Conservation (phyloP, 495 filamentous ascomycete species). For the Chaetomidium leptoderma region DNA sequence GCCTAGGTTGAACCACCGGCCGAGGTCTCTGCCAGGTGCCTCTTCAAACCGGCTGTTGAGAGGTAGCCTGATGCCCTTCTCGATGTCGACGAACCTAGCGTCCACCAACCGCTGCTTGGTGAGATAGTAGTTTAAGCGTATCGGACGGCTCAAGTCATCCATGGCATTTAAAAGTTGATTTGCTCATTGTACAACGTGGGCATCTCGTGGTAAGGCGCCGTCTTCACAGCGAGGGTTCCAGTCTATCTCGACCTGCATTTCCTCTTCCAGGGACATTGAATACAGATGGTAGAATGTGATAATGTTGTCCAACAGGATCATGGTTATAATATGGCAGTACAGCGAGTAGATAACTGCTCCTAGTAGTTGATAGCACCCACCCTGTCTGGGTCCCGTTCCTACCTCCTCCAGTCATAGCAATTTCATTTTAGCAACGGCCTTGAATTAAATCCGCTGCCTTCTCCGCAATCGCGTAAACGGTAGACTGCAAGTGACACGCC, state of each 20-base stretch:
- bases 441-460: slow-evolving; percentile 52
- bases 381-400: too few species aligned
- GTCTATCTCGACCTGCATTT: slow-evolving; percentile 95
- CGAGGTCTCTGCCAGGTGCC: slow-evolving; percentile 64
- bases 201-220: slow-evolving; percentile 48
- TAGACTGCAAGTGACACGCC: slow-evolving; percentile 41
- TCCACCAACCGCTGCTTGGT: slow-evolving; percentile 60
- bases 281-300: too few species aligned
- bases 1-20: slow-evolving; percentile 80
- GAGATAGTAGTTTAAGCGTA: slow-evolving; percentile 58
- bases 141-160: slow-evolving; percentile 56
- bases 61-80: slow-evolving; percentile 64
- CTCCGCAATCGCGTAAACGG: slow-evolving; percentile 54
- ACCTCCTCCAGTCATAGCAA: too few species aligned
- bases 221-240: slow-evolving; percentile 73
- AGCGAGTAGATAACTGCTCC: too few species aligned
- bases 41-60: slow-evolving; percentile 76
- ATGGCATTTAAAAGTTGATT: slow-evolving; percentile 67
- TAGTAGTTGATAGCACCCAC: too few species aligned
- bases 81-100: slow-evolving; percentile 79
- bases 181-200: slow-evolving; percentile 60
- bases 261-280: too few species aligned
- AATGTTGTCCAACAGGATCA: too few species aligned
- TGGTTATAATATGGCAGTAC: too few species aligned
- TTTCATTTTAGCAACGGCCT: too few species aligned